These are phyloP conservation scores for Spinellus fusiger DNA, from an alignment of 192 early-diverging fungal species.

Conservation along the genomic window DNA sequence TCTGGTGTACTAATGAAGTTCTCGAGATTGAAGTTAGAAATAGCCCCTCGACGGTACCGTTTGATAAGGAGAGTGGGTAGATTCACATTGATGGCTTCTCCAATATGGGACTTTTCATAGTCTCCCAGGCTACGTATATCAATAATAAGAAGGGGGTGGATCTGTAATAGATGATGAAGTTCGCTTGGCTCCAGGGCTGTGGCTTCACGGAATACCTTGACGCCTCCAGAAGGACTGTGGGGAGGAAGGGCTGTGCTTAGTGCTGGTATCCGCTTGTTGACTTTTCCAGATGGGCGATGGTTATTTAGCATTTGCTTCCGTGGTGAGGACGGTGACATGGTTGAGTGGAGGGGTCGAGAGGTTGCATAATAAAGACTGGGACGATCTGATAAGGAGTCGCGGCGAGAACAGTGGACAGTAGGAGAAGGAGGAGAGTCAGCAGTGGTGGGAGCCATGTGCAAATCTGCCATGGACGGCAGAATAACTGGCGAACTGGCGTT, in stretches of 20 bases:
- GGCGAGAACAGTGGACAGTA: neutral
- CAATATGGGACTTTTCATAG: constrained; percentile 16
- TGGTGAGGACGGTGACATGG: neutral
- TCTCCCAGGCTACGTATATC: constrained; percentile 22
- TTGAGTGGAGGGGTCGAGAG: neutral
- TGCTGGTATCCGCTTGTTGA: neutral
- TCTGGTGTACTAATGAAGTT: constrained; percentile 48
- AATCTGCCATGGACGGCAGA: neutral
- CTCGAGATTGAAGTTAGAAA: constrained; percentile 45
- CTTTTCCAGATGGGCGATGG: neutral
- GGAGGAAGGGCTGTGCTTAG: neutral
- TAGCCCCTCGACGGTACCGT: constrained; percentile 41
- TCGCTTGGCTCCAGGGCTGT: too few relatives aligned
- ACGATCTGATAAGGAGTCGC: neutral
- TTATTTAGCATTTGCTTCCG: neutral
- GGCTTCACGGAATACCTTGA: too few relatives aligned
- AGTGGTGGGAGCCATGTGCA: neutral
- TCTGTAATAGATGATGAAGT: too few relatives aligned
- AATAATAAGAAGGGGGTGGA: constrained; percentile 14
- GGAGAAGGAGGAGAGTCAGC: neutral
- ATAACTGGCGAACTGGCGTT: neutral
- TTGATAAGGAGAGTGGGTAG: constrained; percentile 46
- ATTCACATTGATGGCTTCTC: constrained; percentile 45
- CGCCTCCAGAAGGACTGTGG: neutral
- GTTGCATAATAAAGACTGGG: too few relatives aligned